phyloP scores from a whole-genome alignment of 768 basidiomycete species.

The Lentinula sp. region DNA sequence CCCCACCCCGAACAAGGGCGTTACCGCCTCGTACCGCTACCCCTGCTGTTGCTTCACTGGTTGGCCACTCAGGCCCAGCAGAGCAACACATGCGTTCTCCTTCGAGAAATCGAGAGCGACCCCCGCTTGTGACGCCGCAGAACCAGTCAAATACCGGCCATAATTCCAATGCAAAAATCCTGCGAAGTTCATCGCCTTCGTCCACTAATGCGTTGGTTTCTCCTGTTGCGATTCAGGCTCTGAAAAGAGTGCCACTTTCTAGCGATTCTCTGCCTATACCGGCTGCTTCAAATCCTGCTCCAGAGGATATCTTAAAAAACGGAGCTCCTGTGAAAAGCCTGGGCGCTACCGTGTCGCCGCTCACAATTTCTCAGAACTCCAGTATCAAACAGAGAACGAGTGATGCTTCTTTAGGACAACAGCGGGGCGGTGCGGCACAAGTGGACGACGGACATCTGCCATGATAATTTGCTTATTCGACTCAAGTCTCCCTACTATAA shows the following conservation, averaged over 20 bases:
- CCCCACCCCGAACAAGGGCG: conserved; percentile 30
- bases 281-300: neutral
- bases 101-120: conserved; percentile 5
- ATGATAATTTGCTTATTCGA: too few species aligned
- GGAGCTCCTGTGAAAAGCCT: neutral
- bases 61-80: conserved; percentile 13
- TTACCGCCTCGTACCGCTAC: conserved; percentile 14
- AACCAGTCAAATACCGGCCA: neutral
- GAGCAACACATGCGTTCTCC: conserved; percentile 4
- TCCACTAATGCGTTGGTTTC: neutral
- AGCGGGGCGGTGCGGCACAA: neutral
- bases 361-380: neutral
- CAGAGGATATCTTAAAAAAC: neutral
- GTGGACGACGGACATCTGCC: neutral
- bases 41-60: conserved; percentile 8
- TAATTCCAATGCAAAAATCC: neutral
- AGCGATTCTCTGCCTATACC: neutral
- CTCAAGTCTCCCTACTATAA: neutral
- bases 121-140: neutral
- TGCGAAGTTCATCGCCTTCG: neutral
- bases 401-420: neutral
- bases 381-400: neutral
- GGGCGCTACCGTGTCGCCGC: neutral
- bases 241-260: neutral
- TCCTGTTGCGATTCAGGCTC: neutral